Evolutionary conservation across 2,329 filamentous ascomycete species (phyloP), one percentile per base, ranked within the genome.

Genomic region (Fusarium pseudoanthophilum): DNA sequence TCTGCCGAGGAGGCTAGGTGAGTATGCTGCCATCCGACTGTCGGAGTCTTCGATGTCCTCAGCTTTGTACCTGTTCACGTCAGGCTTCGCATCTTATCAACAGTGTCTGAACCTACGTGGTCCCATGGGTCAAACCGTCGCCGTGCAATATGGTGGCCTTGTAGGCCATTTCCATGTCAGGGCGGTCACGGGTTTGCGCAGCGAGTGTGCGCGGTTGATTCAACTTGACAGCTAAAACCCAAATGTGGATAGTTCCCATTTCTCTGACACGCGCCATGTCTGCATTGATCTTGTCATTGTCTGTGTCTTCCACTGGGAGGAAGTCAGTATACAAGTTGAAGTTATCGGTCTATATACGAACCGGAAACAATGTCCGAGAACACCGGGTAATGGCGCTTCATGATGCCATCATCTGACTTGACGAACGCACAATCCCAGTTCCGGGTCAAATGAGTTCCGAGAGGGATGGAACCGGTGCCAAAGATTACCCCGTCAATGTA

Each of bases 171-270:
- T 45, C 42, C 42, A 18, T 45, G 6, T 26, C 42, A 7, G 42
- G 16, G 11, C 16, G 42, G 11, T 13, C 16, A 16, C 10, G 42
- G 13, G 42, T 4, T 9, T 5, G 0, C 6, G 42, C 42, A 4
- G 11, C 11, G 7, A 18, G 11, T 0, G 4, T 3, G 16, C 11
- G 10, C 7, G 11, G 2, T 13, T 45, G 0, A 11, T 18, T 11
- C 16, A 4, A 5, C 16, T 8, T 26, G 42, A 18, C 42, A 45
- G n/a, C n/a, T 7, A 2, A 45, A 3, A 45, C 42, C 3, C 10
- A 4, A 26, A 45, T 7, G 11, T 5, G n/a, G 16, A 45, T 26
- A 5, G 7, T 45, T 26, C 42, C 42, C n/a, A 45, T 20, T 5
- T 16, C 11, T 24, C 24, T 26, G 0, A 26, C n/a, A 26, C 42